These are phyloP conservation scores for Penicillium cinerascens DNA, from an alignment of 495 filamentous ascomycete species.

Conservation along the genomic window DNA sequence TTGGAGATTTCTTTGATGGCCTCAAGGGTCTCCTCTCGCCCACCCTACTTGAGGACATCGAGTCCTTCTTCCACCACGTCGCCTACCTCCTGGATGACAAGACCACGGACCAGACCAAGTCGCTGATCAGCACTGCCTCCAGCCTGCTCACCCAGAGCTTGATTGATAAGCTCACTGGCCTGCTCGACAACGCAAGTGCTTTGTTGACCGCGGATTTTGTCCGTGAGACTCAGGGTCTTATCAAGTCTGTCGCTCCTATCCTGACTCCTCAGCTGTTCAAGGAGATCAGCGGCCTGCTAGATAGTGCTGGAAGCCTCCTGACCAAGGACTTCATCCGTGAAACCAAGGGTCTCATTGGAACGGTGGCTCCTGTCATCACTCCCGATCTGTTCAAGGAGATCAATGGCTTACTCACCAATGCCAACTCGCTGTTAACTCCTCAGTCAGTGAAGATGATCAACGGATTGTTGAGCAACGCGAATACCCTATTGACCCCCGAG, in stretches of 20 bases:
- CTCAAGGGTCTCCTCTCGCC: conserved; percentile 39
- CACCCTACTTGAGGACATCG: conserved; percentile 38
- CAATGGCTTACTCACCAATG: conserved; percentile 36
- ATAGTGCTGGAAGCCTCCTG: conserved; percentile 35
- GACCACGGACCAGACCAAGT: conserved; percentile 36
- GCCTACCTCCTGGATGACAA: conserved; percentile 42
- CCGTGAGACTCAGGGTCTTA: conserved; percentile 14
- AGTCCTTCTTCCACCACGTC: conserved; percentile 44
- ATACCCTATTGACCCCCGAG: conserved; percentile 34
- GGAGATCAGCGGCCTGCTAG: conserved; percentile 36
- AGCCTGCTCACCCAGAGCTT: conserved; percentile 26
- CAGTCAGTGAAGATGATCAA: conserved; percentile 31
- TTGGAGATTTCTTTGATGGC: conserved; percentile 38
- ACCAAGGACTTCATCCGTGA: conserved; percentile 31
- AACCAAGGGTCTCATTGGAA: conserved; percentile 29
- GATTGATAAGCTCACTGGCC: conserved; percentile 23
- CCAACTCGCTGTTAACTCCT: conserved; percentile 32
- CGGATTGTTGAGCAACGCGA: conserved; percentile 35
- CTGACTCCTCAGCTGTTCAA: conserved; percentile 35
- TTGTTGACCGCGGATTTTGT: conserved; percentile 23
- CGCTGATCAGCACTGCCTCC: conserved; percentile 26
- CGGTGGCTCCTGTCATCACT: conserved; percentile 32
- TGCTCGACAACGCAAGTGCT: conserved; percentile 34
- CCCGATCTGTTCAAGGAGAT: conserved; percentile 37
- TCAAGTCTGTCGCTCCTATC: conserved; percentile 23